Conservation (phyloP, 2,329 filamentous ascomycete species). For the Phaeosphaeria sp. region DNA sequence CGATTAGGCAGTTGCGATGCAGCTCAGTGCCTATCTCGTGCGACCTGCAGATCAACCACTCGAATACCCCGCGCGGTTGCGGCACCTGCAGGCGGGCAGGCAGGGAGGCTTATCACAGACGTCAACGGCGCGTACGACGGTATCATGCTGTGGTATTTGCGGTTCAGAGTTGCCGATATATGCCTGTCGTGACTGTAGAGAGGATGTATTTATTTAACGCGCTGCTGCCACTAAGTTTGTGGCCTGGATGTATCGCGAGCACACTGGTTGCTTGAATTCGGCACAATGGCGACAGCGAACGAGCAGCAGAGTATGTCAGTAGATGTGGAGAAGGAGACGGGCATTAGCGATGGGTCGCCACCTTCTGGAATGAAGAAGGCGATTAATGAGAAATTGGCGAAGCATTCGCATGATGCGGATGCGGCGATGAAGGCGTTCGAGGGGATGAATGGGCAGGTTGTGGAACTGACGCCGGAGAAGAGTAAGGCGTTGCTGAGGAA, state of each 20-base stretch:
- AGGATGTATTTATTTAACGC: background rate
- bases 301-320: conserved; percentile 1
- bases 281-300: conserved; percentile 11
- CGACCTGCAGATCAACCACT: conserved; percentile 13
- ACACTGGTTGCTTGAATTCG: background rate
- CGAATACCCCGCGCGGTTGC: conserved; percentile 19
- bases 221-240: background rate
- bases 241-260: too few species aligned
- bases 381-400: conserved; percentile 38
- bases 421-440: conserved; percentile 66
- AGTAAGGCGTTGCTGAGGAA: conserved; percentile 65
- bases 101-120: conserved; percentile 26
- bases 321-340: conserved; percentile 25
- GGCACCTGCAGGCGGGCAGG: conserved; percentile 11
- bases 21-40: conserved; percentile 17
- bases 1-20: conserved; percentile 25
- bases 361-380: conserved; percentile 17
- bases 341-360: conserved; percentile 8
- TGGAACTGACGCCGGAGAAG: conserved; percentile 62
- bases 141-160: background rate
- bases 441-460: conserved; percentile 56
- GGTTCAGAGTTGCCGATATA: background rate
- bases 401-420: conserved; percentile 65
- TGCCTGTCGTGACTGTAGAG: background rate
- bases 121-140: conserved; percentile 14